Base-by-base conservation (phyloP, 768 basidiomycete species). In the Tricholoma bakamatsutake region DNA sequence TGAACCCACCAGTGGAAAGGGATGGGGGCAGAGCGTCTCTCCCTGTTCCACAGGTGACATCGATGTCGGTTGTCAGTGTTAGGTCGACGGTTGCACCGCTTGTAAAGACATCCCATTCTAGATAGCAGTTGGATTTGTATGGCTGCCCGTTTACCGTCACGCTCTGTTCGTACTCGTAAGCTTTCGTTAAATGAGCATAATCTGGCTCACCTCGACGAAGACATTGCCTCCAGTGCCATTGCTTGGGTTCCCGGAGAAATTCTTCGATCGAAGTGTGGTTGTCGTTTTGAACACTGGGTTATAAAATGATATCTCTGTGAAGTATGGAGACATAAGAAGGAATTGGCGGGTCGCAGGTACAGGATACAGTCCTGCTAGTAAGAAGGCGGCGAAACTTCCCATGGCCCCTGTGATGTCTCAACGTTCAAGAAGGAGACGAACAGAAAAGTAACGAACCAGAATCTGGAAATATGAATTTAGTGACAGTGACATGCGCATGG, bases 91-190 rank as follows among this genome's bases (percentile, higher is more conserved):
- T 67, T 1, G 80, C 74, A 7, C 82, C 82, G 3, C 63, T 68
- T 21, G 70, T 71, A 60, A 85, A 86, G n/a, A 80, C 78, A 50
- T 83, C 81, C 83, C 82, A 86, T 30, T 85, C 83, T 47, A 86
- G 67, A 61, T 77, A 86, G 56, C 84, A 86, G 61, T 77, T 85
- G 2, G 83, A 84, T 57, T 81, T 77, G 73, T 81, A 84, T 10
- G 75, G 71, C 54, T 74, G 64, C 4, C 83, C 83, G 57, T 85
- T 76, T 27, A 85, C 77, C 10, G 72, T 76, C 7, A 85, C 82
- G 61, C 73, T 80, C 83, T 85, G 57, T 34, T 31, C 24, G 17
- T 21, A 6, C 50, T 39, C 15, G 24, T 18, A 12, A 27, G 31
- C 8, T 34, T 46, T 24, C 7, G n/a, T 18, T 13, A 13, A 15